Evolutionary conservation across 2,329 filamentous ascomycete species (phyloP).

Genomic region (Penicillium sp.): DNA sequence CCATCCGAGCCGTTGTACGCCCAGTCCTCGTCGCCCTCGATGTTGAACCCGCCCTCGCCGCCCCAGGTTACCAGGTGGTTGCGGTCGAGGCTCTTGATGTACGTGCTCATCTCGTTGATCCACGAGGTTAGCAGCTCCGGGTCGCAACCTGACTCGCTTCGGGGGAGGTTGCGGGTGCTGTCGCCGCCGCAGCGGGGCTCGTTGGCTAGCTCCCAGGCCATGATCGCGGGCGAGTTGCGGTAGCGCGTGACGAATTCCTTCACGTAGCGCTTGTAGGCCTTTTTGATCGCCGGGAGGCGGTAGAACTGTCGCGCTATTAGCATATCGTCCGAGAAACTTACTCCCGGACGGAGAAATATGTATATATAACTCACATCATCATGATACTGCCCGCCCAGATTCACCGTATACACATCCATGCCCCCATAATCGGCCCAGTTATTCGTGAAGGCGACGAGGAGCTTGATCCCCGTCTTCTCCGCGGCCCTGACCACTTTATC

Average conservation of each 20-base stretch:
- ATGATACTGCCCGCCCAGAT: conserved; percentile 21
- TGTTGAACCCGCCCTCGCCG: conserved; percentile 23
- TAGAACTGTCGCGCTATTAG: conserved; percentile 17
- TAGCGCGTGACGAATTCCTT: conserved; percentile 22
- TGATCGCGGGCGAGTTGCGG: conserved; percentile 16
- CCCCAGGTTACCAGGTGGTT: conserved; percentile 24
- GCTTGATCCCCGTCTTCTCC: conserved; percentile 18
- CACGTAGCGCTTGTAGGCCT: conserved; percentile 21
- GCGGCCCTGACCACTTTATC: conserved; percentile 24
- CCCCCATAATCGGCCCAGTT: conserved; percentile 25
- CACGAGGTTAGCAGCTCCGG: conserved; percentile 19
- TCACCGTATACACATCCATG: conserved; percentile 22
- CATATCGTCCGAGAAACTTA: background rate
- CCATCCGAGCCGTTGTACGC: conserved; percentile 21
- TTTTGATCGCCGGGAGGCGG: conserved; percentile 19
- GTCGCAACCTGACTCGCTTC: conserved; percentile 13
- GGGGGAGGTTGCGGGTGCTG: conserved; percentile 18
- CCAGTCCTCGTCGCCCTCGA: conserved; percentile 21
- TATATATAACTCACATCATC: conserved; percentile 16
- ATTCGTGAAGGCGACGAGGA: conserved; percentile 21
- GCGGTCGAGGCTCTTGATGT: conserved; percentile 22
- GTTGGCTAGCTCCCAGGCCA: conserved; percentile 24
- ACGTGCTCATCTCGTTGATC: conserved; percentile 24
- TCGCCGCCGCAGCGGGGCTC: conserved; percentile 24
- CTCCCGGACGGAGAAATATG: background rate